Evolutionary conservation across 176 grass and related monocot species (phyloP).

Genomic region (Hordeum marinum): DNA sequence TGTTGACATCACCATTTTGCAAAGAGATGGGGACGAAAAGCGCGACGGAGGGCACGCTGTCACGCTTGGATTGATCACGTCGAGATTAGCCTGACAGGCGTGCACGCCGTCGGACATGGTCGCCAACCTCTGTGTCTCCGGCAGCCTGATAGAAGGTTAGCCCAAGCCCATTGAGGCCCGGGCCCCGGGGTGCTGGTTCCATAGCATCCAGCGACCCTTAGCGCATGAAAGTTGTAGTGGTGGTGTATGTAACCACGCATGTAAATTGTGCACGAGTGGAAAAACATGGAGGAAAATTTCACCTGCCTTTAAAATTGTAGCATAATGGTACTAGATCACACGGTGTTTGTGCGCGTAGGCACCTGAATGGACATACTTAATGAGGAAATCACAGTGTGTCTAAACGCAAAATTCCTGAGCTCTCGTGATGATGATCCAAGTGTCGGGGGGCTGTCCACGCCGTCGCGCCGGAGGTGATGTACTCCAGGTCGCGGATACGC

Average conservation of each 20-base stretch:
- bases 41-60: too few species aligned
- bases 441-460: background rate
- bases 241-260: background rate
- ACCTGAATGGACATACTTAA: background rate
- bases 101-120: too few species aligned
- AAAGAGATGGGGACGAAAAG: too few species aligned
- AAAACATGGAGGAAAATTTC: background rate
- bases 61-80: too few species aligned
- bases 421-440: background rate
- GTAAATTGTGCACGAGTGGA: background rate
- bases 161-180: too few species aligned
- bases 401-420: background rate
- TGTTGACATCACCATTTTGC: too few species aligned
- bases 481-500: background rate
- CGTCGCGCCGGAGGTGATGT: background rate
- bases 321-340: background rate
- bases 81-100: too few species aligned
- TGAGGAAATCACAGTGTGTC: too few species aligned
- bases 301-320: background rate
- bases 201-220: too few species aligned
- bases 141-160: too few species aligned
- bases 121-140: too few species aligned
- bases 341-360: background rate
- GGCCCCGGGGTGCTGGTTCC: too few species aligned
- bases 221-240: background rate